Evolutionary conservation across 805 yeast genomes (phyloP).

Genomic region (Metschnikowia orientalis): DNA sequence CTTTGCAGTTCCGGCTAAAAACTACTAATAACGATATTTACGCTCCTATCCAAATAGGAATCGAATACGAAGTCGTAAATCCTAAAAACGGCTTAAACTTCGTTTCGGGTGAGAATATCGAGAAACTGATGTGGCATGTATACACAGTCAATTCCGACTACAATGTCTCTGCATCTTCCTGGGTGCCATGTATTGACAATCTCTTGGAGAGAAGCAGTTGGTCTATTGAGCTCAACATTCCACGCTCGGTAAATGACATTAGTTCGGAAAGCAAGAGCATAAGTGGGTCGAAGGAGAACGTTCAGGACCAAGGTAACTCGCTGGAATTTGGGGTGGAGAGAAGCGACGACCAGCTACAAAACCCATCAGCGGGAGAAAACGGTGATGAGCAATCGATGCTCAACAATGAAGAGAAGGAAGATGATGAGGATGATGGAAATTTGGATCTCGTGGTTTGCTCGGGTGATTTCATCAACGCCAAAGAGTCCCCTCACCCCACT

Average conservation of each 20-base stretch:
- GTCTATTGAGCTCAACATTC: conserved; percentile 84
- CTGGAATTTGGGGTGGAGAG: too few species aligned
- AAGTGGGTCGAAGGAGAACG: conserved; percentile 14
- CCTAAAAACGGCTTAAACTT: conserved; percentile 75
- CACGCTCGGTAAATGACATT: conserved; percentile 73
- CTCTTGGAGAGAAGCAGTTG: conserved; percentile 86
- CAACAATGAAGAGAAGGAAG: too few species aligned
- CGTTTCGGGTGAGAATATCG: conserved; percentile 54
- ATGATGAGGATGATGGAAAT: conserved; percentile 43
- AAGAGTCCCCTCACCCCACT: conserved; percentile 69
- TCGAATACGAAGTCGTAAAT: conserved; percentile 60
- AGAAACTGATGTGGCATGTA: conserved; percentile 67
- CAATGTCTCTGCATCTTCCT: conserved; percentile 82
- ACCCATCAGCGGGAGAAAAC: not conserved
- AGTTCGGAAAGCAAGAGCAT: conserved; percentile 5
- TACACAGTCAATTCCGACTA: conserved; percentile 77
- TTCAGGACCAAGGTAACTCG: conserved; percentile 18
- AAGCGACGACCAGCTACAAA: not conserved
- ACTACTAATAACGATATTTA: conserved; percentile 40
- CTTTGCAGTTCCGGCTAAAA: conserved; percentile 31
- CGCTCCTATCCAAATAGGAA: conserved; percentile 68
- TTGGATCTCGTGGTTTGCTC: conserved; percentile 60
- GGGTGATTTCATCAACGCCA: conserved; percentile 64
- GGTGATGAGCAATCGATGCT: too few species aligned
- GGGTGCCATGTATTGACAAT: conserved; percentile 96